Conservation (phyloP, 2,329 filamentous ascomycete genomes). For the Fusarium praegraminearum region DNA sequence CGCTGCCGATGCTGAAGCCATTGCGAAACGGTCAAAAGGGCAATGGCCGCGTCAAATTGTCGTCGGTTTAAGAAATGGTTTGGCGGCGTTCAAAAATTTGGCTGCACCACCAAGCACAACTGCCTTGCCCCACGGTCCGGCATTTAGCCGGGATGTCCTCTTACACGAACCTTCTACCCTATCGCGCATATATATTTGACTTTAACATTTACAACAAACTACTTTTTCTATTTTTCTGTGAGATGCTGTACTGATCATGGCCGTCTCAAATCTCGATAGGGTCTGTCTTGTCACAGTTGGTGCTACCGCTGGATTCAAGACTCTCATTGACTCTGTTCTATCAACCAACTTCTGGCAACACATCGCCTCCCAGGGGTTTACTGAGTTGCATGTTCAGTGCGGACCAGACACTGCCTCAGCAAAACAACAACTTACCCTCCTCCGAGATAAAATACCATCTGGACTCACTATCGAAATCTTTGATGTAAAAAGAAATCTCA, state of each 20-base stretch:
- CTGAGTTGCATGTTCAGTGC: conserved; percentile 82
- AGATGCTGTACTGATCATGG: conserved; percentile 18
- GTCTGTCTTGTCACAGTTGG: conserved; percentile 90
- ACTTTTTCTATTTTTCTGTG: background rate
- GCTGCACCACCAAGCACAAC: conserved; percentile 36
- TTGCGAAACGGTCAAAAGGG: conserved; percentile 45
- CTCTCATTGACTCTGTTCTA: conserved; percentile 76
- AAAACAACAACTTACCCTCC: conserved; percentile 34
- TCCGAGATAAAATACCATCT: conserved; percentile 42
- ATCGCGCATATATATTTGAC: conserved; percentile 1
- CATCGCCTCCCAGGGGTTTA: conserved; percentile 72
- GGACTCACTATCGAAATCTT: conserved; percentile 50
- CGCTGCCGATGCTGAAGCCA: conserved; percentile 56
- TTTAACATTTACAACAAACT: background rate
- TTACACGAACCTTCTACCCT: conserved; percentile 30
- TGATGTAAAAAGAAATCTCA: conserved; percentile 51
- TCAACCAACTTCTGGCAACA: conserved; percentile 70
- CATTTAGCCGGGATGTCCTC: conserved; percentile 41
- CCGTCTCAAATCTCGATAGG: conserved; percentile 35
- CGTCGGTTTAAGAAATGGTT: conserved; percentile 36
- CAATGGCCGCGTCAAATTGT: conserved; percentile 44
- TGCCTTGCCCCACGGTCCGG: conserved; percentile 33
- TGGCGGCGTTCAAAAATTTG: conserved; percentile 51
- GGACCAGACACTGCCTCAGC: conserved; percentile 71
- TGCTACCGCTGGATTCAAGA: conserved; percentile 85